A percentile compares a stretch with the other conserved stretches of the same genome.
phyloP scores from a whole-genome alignment of 495 filamentous ascomycete genomes.

The Opeltia flavorubescens region DNA sequence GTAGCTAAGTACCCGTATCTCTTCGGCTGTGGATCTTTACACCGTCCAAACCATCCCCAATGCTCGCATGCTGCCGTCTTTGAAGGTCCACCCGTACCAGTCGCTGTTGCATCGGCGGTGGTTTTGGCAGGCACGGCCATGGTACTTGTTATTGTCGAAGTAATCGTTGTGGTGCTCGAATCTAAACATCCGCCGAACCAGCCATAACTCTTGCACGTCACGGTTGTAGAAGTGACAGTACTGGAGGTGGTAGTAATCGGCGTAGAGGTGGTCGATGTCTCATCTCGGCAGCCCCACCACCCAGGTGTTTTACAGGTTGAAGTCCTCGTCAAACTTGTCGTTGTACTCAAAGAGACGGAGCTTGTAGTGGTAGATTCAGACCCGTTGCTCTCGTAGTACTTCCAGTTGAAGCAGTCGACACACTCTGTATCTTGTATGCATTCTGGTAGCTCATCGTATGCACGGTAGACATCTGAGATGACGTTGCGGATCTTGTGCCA shows the following conservation, averaged over 20 bases:
- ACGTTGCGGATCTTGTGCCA: slow-evolving; percentile 77
- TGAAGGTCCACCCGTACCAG: not conserved
- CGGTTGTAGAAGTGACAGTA: slow-evolving; percentile 42
- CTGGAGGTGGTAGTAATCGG: slow-evolving; percentile 33
- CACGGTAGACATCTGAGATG: slow-evolving; percentile 70
- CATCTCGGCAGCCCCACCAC: slow-evolving; percentile 37
- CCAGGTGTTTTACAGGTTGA: slow-evolving; percentile 82
- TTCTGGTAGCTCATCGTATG: slow-evolving; percentile 61
- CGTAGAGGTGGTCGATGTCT: slow-evolving; percentile 31
- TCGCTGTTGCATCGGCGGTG: not conserved
- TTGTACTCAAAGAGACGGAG: slow-evolving; percentile 34
- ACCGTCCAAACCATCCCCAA: not conserved
- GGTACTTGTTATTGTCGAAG: not conserved
- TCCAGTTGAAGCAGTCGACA: slow-evolving; percentile 84
- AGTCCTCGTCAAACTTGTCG: slow-evolving; percentile 54
- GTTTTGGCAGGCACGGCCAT: not conserved
- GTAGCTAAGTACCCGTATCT: not conserved
- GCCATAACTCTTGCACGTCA: slow-evolving; percentile 76
- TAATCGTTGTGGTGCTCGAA: not conserved
- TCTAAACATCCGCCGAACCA: slow-evolving; percentile 31
- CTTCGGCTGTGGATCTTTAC: not conserved
- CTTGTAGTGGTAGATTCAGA: slow-evolving; percentile 59
- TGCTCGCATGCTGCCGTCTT: not conserved
- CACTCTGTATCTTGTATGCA: slow-evolving; percentile 65
- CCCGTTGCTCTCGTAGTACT: slow-evolving; percentile 82